Percentiles rank a stretch among this genome's conserved stretches.
Evolutionary conservation across 768 basidiomycete genomes (phyloP).

Genomic region (Mrakia blollopis): DNA sequence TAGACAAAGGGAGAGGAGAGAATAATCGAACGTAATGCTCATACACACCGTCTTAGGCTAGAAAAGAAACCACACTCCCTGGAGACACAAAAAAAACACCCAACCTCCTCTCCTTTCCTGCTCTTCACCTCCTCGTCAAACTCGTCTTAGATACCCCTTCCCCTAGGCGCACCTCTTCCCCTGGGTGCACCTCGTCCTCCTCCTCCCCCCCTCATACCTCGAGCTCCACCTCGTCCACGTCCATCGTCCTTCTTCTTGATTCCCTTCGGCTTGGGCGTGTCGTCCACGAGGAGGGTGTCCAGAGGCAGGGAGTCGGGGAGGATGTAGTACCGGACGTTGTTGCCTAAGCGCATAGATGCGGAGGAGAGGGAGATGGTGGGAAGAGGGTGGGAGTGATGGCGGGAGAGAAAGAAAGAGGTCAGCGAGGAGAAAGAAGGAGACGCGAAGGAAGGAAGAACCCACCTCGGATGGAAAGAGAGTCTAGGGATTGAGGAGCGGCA

Average conservation of each 20-base stretch:
- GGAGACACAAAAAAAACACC: too few relatives aligned
- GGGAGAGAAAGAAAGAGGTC: not conserved
- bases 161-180: constrained; percentile 34
- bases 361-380: too few relatives aligned
- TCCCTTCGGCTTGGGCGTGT: constrained; percentile 86
- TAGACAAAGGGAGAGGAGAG: too few relatives aligned
- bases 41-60: too few relatives aligned
- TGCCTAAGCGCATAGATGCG: constrained; percentile 51
- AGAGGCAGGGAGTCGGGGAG: constrained; percentile 96
- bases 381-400: not conserved
- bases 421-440: not conserved
- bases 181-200: constrained; percentile 35
- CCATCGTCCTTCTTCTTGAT: constrained; percentile 58
- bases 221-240: constrained; percentile 58
- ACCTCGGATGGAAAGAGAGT: constrained; percentile 77
- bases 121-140: not conserved
- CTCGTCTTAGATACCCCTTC: constrained; percentile 15
- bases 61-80: too few relatives aligned
- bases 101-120: not conserved
- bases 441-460: not conserved
- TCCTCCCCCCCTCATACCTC: constrained; percentile 45
- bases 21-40: too few relatives aligned
- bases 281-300: constrained; percentile 94
- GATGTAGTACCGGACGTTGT: constrained; percentile 93
- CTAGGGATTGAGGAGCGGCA: constrained; percentile 63